phyloP scores from a whole-genome alignment of 208 protist genomes.

The Leishmania gerbilli region DNA sequence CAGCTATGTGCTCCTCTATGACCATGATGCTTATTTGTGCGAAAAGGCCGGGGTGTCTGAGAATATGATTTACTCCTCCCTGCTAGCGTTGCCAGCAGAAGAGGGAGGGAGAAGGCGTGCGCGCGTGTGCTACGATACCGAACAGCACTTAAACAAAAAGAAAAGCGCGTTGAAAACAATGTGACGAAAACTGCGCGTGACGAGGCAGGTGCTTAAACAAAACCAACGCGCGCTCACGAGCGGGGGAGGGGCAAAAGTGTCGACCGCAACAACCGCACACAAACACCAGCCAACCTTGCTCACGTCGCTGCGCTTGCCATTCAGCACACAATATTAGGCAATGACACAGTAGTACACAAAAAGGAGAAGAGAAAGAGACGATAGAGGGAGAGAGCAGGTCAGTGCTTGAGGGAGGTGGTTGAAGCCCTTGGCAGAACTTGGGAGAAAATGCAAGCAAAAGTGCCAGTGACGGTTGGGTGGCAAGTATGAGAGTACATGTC shows the following conservation, averaged over 20 bases:
- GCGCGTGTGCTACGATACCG: background rate
- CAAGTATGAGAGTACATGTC: background rate
- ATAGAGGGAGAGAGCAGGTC: background rate
- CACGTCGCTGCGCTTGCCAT: background rate
- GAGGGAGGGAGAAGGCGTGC: background rate
- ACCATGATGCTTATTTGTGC: slow-evolving; percentile 4
- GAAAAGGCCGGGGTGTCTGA: background rate
- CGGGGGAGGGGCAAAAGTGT: background rate
- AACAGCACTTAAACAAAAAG: background rate
- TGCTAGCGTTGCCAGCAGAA: background rate
- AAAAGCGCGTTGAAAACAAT: background rate
- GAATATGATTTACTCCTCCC: background rate
- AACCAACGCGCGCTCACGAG: background rate
- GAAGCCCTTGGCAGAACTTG: background rate
- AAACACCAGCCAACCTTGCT: background rate
- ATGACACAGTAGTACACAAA: background rate
- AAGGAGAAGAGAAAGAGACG: background rate
- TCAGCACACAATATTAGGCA: background rate
- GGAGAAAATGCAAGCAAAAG: background rate
- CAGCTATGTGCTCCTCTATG: slow-evolving; percentile 29
- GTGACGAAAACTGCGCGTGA: background rate
- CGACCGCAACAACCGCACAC: background rate
- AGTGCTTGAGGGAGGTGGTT: background rate
- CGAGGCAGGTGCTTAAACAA: no score
- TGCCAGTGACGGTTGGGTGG: background rate